A percentile compares a stretch with the other conserved stretches of the same genome.
phyloP scores from a whole-genome alignment of 2,329 filamentous ascomycete genomes.

The Calonectria fujianensis region DNA sequence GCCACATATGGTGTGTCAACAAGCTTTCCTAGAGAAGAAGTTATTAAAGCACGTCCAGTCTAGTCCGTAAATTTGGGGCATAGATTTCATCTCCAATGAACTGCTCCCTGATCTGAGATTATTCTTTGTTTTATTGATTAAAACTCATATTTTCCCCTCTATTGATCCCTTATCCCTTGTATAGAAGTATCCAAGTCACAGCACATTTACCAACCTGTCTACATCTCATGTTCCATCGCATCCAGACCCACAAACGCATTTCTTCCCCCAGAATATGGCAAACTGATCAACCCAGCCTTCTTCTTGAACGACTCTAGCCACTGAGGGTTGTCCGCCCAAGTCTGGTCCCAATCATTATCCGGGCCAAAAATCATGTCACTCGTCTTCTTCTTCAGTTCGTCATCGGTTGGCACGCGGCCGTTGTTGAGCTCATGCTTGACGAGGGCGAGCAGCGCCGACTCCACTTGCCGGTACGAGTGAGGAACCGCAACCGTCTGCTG shows the following conservation, averaged over 20 bases:
- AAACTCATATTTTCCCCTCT: too few relatives aligned
- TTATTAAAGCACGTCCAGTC: too few relatives aligned
- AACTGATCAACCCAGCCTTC: conserved; percentile 30
- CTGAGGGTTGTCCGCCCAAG: conserved; percentile 27
- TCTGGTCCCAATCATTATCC: conserved; percentile 34
- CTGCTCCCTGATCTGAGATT: too few relatives aligned
- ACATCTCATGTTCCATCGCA: neutral
- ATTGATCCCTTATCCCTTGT: too few relatives aligned
- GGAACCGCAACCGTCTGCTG: neutral
- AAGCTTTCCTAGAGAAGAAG: too few relatives aligned
- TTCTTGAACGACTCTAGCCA: conserved; percentile 30
- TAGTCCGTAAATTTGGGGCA: too few relatives aligned
- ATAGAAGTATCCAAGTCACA: neutral
- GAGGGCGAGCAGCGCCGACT: conserved; percentile 15
- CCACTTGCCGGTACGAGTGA: conserved; percentile 29
- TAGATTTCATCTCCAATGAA: too few relatives aligned
- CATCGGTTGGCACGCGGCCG: conserved; percentile 30
- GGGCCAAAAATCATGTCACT: conserved; percentile 33
- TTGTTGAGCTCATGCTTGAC: conserved; percentile 24
- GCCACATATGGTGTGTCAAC: too few relatives aligned
- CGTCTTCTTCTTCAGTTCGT: conserved; percentile 18
- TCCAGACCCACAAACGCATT: conserved; percentile 29
- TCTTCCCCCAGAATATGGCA: conserved; percentile 20
- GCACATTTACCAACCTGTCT: neutral
- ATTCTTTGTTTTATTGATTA: too few relatives aligned